Evolutionary conservation across 306 rosid genomes (phyloP), one percentile per base, ranked within the genome.

Genomic region (Cicer judaicum): DNA sequence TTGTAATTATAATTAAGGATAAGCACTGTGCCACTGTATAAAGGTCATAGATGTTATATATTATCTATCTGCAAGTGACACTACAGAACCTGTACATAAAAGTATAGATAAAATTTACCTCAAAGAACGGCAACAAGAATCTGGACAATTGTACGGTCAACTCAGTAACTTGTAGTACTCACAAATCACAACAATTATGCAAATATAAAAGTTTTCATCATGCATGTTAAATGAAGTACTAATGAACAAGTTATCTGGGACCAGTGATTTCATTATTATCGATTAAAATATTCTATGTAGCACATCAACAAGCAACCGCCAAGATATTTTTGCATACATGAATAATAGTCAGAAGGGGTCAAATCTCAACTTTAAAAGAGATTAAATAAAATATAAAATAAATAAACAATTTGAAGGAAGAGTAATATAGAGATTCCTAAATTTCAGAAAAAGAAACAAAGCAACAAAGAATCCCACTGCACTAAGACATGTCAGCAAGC

Each of bases 341-440:
- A 68, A 71, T 54, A 70, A 60, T 34, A 60, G 68, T 71, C 46
- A 46, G 60, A 39, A 69, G 70, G 68, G 61, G 87, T 79, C 84
- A 77, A 81, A 82, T 78, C 78, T 68, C 84, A 81, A 82, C 89
- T 84, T 84, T 68, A 69, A 62, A 85, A 72, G 83, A 80, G 79
- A 74, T 73, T 79, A 60, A 80, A 29, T 29, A 29, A 29, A 29
- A 29, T 29, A 29, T 68, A 68, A 18, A 52, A 76, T 24, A 24
- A 74, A 72, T 77, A 73, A 70, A 18, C 29, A 79, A 78, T 69
- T 67, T 78, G 81, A 76, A 84, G 70, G 40, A 78, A 41, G 72
- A 78, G 57, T 47, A 56, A 78, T 11, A 78, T 9, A 36, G 82
- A 74, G 92, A 84, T 85, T 84, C 88, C 78, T 81, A 76, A 76